Base-by-base conservation (phyloP, 1,284 basidiomycete species). In the Schizophyllum commune region DNA sequence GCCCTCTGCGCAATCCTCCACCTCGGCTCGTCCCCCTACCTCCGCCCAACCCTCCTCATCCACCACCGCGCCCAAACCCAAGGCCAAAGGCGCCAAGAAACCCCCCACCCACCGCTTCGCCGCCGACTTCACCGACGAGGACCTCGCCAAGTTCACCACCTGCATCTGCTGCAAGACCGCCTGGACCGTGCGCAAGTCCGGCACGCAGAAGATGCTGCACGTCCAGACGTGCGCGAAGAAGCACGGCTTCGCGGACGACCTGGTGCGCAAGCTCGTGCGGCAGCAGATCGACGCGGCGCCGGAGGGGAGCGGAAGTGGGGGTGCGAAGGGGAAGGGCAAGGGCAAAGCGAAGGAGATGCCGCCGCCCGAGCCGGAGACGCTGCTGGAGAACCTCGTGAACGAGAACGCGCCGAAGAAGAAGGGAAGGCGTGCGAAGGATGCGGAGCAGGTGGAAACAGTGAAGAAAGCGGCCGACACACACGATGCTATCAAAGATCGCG, bases 131-230 rank as follows among this genome's bases (percentile, higher is more conserved):
- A 68, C 81, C 0, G 77, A 81, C 51, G 58, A 70, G 1, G 75
- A 85, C 22, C 69, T 91, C 11, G 69, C 69, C 1, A 76, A 68
- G 19, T 68, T 92, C 1, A 68, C 73, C 11, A 83, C 76, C 65
- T 92, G 90, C 65, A 77, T 91, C 55, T 78, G 80, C 56, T 93
- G 91, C 67, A 80, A 83, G 51, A 69, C 79, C 9, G 70, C 72
- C 0, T 93, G 90, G 90, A 91, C 88, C 1, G 72, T 80, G 6
- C 76, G 81, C 58, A 93, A 93, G 70, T 80, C 80, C 5, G 73
- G 74, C 17, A 65, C 71, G 11, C 80, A 88, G 65, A 92, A 92
- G 69, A 71, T 82, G 66, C 68, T 76, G 1, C 91, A 93, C 68
- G 81, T 93, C 21, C 77, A 79, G 58, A 72, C 77, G 1, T 93